These are phyloP conservation scores for Symbiodinium pilosum DNA, from an alignment of 73 alveolate species.

Conservation along the genomic window DNA sequence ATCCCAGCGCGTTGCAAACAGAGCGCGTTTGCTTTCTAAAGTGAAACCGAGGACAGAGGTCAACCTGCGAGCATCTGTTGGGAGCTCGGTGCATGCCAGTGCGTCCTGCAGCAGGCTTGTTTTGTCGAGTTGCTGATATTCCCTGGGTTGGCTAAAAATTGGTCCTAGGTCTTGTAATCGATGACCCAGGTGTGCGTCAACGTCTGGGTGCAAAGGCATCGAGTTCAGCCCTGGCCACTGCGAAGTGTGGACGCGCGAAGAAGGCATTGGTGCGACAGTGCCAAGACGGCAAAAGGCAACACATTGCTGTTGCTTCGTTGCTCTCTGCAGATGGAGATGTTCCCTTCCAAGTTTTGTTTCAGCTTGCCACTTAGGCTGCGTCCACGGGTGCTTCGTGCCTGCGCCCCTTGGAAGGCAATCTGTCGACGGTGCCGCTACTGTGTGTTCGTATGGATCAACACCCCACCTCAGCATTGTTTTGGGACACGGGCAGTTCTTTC, in stretches of 20 bases:
- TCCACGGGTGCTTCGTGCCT: slow-evolving; percentile 28
- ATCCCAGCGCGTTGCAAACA: too few species aligned
- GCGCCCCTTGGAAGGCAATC: not conserved
- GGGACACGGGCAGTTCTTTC: not conserved
- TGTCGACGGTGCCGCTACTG: not conserved
- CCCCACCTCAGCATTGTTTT: not conserved
- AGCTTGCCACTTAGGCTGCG: not conserved
- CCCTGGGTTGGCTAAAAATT: too few species aligned
- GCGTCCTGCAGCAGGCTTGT: too few species aligned
- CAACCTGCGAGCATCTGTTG: slow-evolving; percentile 6
- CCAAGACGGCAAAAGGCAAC: too few species aligned
- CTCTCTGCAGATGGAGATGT: too few species aligned
- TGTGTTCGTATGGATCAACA: not conserved
- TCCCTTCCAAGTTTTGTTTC: not conserved
- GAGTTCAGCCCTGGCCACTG: slow-evolving; percentile 31
- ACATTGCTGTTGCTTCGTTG: too few species aligned
- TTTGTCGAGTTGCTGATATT: too few species aligned
- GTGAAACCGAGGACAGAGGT: slow-evolving; percentile 6
- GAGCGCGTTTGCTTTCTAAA: too few species aligned
- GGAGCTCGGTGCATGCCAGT: too few species aligned
- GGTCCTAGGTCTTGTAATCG: too few species aligned
- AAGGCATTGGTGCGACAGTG: slow-evolving; percentile 46
- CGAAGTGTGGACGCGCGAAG: slow-evolving; percentile 73
- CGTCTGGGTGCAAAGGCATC: slow-evolving; percentile 71
- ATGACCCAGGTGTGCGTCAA: slow-evolving; percentile 68